Percentiles rank a stretch among this genome's conserved stretches.
These are phyloP conservation scores for Fusarium sp. DNA, from an alignment of 2,329 filamentous ascomycete genomes.

Conservation along the genomic window DNA sequence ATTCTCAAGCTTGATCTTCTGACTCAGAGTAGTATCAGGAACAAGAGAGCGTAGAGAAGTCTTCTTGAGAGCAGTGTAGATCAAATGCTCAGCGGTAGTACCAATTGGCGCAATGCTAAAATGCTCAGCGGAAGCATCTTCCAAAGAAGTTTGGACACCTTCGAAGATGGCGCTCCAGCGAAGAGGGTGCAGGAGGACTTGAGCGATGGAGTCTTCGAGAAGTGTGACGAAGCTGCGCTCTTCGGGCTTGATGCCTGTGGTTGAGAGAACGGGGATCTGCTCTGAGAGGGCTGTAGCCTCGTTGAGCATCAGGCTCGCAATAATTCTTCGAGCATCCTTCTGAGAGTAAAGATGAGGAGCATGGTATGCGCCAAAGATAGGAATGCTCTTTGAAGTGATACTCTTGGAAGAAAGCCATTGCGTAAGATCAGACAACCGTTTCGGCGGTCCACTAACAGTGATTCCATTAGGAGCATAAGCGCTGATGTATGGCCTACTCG, in stretches of 20 bases:
- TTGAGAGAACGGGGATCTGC: conserved; percentile 16
- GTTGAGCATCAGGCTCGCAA: conserved; percentile 7
- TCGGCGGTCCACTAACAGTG: conserved; percentile 34
- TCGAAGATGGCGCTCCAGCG: conserved; percentile 31
- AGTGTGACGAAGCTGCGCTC: conserved; percentile 27
- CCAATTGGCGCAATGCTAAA: conserved; percentile 22
- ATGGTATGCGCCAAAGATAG: conserved; percentile 37
- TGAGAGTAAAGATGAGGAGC: conserved; percentile 36
- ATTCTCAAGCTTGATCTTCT: rapidly evolving
- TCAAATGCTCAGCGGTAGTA: conserved; percentile 32
- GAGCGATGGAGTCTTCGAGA: conserved; percentile 27
- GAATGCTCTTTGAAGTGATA: conserved; percentile 24
- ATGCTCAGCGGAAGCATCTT: neutral
- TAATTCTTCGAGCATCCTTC: conserved; percentile 17
- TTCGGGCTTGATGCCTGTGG: conserved; percentile 6
- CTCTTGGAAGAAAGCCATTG: conserved; percentile 6
- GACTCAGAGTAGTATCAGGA: neutral
- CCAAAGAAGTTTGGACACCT: conserved; percentile 5
- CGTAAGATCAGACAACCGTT: conserved; percentile 24
- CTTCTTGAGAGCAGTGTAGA: conserved; percentile 39
- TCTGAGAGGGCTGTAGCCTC: conserved; percentile 2
- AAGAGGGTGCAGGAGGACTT: conserved; percentile 24
- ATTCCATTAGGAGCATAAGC: conserved; percentile 35
- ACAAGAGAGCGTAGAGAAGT: conserved; percentile 22
- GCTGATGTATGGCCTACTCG: conserved; percentile 36